Conservation (phyloP, 768 basidiomycete species). For the Lentinula edodes region DNA sequence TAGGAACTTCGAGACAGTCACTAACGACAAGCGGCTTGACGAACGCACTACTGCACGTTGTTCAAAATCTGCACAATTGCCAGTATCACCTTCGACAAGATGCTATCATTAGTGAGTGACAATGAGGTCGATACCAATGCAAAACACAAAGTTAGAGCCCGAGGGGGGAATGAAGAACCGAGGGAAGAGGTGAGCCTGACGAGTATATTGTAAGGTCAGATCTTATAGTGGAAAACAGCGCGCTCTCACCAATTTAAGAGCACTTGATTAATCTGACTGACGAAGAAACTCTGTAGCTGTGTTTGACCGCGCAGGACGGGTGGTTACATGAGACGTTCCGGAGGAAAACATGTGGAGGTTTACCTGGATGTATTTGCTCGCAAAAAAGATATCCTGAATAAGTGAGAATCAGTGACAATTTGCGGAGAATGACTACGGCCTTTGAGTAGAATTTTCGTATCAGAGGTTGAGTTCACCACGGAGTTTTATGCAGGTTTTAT, state of each 20-base stretch:
- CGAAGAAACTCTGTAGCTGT: not conserved
- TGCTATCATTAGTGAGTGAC: not conserved
- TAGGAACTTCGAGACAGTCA: slow-evolving; percentile 1
- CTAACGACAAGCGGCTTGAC: not conserved
- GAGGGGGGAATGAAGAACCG: not conserved
- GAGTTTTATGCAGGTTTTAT: slow-evolving; percentile 1
- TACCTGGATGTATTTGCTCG: not conserved
- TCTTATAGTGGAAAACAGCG: not conserved
- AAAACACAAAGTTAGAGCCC: not conserved
- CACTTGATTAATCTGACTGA: not conserved
- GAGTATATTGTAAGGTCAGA: not conserved
- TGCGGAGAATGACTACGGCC: no score
- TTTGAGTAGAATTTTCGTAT: no score
- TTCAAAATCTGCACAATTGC: not conserved
- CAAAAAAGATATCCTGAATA: not conserved
- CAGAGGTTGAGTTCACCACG: not conserved
- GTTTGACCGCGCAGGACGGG: not conserved
- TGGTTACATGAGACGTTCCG: not conserved
- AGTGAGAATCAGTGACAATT: no score
- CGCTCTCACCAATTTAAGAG: no score
- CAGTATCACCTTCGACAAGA: not conserved
- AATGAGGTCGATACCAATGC: not conserved
- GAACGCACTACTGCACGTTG: not conserved
- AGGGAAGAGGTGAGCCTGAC: not conserved
- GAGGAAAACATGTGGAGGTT: not conserved